Evolutionary conservation across 192 early-diverging fungal species (phyloP).

Genomic region (Coemansia sp.): DNA sequence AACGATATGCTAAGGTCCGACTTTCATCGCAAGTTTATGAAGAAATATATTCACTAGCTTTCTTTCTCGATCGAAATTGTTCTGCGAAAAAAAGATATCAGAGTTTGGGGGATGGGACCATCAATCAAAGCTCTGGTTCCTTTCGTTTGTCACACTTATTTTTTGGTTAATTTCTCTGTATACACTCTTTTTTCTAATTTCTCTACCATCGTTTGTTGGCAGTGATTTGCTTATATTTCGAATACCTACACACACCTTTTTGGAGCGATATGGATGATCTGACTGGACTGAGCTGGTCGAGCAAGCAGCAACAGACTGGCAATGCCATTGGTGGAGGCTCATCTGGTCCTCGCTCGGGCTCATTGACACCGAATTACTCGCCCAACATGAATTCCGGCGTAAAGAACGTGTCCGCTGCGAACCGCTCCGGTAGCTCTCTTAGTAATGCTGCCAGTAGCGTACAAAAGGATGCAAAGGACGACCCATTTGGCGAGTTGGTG

Average conservation of each 20-base stretch:
- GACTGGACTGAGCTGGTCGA: slow-evolving; percentile 36
- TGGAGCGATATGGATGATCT: slow-evolving; percentile 44
- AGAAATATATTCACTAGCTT: slow-evolving; percentile 77
- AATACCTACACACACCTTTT: neutral
- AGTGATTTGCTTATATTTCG: slow-evolving; percentile 6
- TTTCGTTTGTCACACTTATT: neutral
- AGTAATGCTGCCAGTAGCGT: neutral
- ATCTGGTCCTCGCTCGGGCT: slow-evolving; percentile 9
- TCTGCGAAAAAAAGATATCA: too few species aligned
- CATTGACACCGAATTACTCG: slow-evolving; percentile 45
- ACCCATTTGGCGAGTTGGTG: slow-evolving; percentile 57
- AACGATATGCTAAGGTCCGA: slow-evolving; percentile 97
- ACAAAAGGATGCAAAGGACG: slow-evolving; percentile 51
- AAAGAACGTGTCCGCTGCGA: slow-evolving; percentile 4
- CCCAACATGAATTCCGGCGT: slow-evolving; percentile 21
- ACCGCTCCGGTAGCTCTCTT: slow-evolving; percentile 9
- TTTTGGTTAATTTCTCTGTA: neutral
- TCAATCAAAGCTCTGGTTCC: neutral
- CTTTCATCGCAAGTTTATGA: slow-evolving; percentile 97
- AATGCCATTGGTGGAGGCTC: neutral
- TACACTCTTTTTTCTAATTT: slow-evolving; percentile 13
- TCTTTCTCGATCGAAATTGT: neutral
- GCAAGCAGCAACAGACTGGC: neutral
- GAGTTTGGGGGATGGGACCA: too few species aligned
- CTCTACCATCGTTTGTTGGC: neutral